These are phyloP conservation scores for Phytophthora tubulina DNA, from an alignment of 352 stramenopile species.

Conservation along the genomic window DNA sequence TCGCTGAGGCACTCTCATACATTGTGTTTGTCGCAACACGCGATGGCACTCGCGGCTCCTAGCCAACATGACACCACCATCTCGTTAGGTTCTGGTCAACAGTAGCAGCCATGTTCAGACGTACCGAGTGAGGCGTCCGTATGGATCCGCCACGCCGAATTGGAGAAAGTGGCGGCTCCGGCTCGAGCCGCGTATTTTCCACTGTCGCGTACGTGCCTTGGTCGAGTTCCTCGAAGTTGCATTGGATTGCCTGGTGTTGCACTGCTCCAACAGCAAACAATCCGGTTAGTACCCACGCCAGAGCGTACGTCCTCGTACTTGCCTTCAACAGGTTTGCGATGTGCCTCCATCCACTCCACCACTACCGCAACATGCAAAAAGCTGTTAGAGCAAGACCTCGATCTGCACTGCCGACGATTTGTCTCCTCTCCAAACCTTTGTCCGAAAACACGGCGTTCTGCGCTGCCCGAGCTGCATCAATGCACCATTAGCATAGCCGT, in stretches of 20 bases:
- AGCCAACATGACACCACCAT: background rate
- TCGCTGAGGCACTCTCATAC: background rate
- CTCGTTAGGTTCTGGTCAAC: constrained; percentile 3
- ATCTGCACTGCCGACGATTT: background rate
- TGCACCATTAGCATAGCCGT: constrained; percentile 1
- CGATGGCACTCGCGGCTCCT: constrained; percentile 9
- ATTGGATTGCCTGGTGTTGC: constrained; percentile 42
- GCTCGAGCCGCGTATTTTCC: constrained; percentile 18
- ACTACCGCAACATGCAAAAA: constrained; percentile 29
- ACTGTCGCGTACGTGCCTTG: constrained; percentile 5
- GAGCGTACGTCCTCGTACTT: background rate
- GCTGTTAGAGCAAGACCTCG: background rate
- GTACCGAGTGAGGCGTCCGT: constrained; percentile 11
- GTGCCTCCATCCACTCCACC: constrained; percentile 42
- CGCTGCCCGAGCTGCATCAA: constrained; percentile 32
- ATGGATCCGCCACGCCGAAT: background rate
- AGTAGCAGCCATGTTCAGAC: background rate
- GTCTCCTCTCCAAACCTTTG: constrained; percentile 32
- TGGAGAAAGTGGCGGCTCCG: constrained; percentile 24
- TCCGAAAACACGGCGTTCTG: constrained; percentile 43
- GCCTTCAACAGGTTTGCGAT: constrained; percentile 25
- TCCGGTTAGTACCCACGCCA: background rate
- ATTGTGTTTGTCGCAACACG: constrained; percentile 1
- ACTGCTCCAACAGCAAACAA: constrained; percentile 25
- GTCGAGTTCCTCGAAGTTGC: constrained; percentile 28